Percentiles rank a stretch among this genome's conserved stretches.
phyloP scores from a whole-genome alignment of 306 rosid genomes.

The Prunus mume region DNA sequence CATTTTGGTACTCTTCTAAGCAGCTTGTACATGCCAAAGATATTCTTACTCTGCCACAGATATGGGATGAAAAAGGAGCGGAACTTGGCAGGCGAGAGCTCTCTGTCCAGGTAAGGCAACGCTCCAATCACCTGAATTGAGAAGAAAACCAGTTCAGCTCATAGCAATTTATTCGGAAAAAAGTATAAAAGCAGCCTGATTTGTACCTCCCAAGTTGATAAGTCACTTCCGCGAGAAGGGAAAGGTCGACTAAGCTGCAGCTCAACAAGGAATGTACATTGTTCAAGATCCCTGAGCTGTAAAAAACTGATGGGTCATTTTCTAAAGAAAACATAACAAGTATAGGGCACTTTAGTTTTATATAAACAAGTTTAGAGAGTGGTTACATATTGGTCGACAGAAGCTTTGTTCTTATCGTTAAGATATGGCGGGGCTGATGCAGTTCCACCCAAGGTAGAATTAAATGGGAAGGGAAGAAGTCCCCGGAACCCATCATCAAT shows the following conservation, averaged over 20 bases:
- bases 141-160: background rate
- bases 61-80: constrained; percentile 91
- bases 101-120: constrained; percentile 83
- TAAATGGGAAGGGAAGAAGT: constrained; percentile 88
- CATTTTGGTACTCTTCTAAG: constrained; percentile 54
- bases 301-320: constrained; percentile 9
- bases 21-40: constrained; percentile 89
- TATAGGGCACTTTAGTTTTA: background rate
- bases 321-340: background rate
- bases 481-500: constrained; percentile 93
- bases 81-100: constrained; percentile 76
- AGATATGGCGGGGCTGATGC: constrained; percentile 83
- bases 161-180: constrained; percentile 2
- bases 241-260: constrained; percentile 84
- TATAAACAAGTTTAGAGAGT: background rate
- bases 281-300: constrained; percentile 70
- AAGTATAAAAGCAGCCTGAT: background rate
- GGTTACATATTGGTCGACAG: constrained; percentile 69
- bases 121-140: constrained; percentile 66
- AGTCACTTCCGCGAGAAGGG: constrained; percentile 76
- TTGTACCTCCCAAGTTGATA: constrained; percentile 84
- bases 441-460: constrained; percentile 93
- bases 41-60: constrained; percentile 85
- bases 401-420: constrained; percentile 79
- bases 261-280: constrained; percentile 89